Conservation (phyloP, 768 basidiomycete genomes). For the Amanita subjunquillea region DNA sequence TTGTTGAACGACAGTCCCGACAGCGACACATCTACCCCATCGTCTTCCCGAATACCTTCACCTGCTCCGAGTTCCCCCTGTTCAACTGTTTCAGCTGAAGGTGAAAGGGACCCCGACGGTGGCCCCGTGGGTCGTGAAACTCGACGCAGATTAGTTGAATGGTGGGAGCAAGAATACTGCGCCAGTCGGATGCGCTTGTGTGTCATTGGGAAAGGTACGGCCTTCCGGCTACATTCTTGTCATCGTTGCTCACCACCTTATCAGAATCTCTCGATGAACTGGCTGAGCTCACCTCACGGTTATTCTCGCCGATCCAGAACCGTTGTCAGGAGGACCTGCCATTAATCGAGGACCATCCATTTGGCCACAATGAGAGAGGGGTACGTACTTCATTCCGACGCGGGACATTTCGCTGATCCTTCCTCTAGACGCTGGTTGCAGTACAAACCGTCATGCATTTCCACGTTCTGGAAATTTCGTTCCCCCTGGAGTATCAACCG, state of each 20-base stretch:
- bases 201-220: conserved; percentile 66
- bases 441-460: conserved; percentile 87
- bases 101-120: conserved; percentile 63
- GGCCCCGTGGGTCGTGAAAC: conserved; percentile 73
- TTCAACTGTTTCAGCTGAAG: conserved; percentile 40
- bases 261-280: conserved; percentile 72
- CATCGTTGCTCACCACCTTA: conserved; percentile 1
- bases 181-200: conserved; percentile 76
- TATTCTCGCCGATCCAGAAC: conserved; percentile 68
- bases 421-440: conserved; percentile 59
- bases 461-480: conserved; percentile 74
- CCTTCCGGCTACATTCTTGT: neutral
- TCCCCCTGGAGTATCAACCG: conserved; percentile 66
- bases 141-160: conserved; percentile 68
- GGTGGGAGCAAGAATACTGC: conserved; percentile 78
- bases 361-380: conserved; percentile 60
- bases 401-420: conserved; percentile 1
- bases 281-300: conserved; percentile 42
- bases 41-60: conserved; percentile 46
- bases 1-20: conserved; percentile 21
- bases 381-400: conserved; percentile 30
- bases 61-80: conserved; percentile 45
- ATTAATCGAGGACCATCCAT: conserved; percentile 63
- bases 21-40: conserved; percentile 30
- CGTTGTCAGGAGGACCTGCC: conserved; percentile 51